Percentiles rank a stretch among this genome's conserved stretches.
phyloP scores from a whole-genome alignment of 2,329 filamentous ascomycete genomes.

The Ophiostoma quercus region DNA sequence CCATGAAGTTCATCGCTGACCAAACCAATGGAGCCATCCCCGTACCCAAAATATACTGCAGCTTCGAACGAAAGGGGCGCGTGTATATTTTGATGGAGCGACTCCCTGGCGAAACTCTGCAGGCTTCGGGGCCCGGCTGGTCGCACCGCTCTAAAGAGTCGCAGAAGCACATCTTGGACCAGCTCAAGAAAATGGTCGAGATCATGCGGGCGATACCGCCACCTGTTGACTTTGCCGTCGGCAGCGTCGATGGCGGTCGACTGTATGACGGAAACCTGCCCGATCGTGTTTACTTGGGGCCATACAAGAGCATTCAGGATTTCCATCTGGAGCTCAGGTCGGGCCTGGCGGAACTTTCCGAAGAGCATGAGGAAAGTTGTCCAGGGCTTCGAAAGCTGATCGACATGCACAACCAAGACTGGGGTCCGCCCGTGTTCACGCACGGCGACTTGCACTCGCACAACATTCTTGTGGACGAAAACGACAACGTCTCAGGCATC shows the following conservation, averaged over 20 bases:
- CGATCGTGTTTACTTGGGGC: not conserved
- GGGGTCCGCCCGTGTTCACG: slow-evolving; percentile 15
- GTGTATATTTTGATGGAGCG: slow-evolving; percentile 46
- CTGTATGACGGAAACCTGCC: slow-evolving; percentile 31
- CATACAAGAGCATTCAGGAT: not conserved
- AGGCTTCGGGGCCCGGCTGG: slow-evolving; percentile 26
- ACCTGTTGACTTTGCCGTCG: slow-evolving; percentile 20
- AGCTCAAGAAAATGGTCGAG: slow-evolving; percentile 1
- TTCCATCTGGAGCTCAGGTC: slow-evolving; percentile 4
- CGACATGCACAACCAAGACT: not conserved
- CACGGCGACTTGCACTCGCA: slow-evolving; percentile 20
- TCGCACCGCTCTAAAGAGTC: not conserved
- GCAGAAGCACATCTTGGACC: not conserved
- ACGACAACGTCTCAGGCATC: slow-evolving; percentile 17
- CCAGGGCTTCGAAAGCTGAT: slow-evolving; percentile 13
- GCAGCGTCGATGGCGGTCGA: slow-evolving; percentile 31
- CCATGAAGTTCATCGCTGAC: slow-evolving; percentile 38
- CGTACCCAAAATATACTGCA: slow-evolving; percentile 42
- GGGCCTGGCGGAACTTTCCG: not conserved
- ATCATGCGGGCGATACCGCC: not conserved
- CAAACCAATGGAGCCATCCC: slow-evolving; percentile 33
- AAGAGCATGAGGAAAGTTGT: not conserved
- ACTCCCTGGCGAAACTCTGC: slow-evolving; percentile 28
- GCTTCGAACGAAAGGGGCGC: slow-evolving; percentile 38
- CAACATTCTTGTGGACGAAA: slow-evolving; percentile 23